Evolutionary conservation across 768 basidiomycete species (phyloP).

Genomic region (Glaciozyma martinii): DNA sequence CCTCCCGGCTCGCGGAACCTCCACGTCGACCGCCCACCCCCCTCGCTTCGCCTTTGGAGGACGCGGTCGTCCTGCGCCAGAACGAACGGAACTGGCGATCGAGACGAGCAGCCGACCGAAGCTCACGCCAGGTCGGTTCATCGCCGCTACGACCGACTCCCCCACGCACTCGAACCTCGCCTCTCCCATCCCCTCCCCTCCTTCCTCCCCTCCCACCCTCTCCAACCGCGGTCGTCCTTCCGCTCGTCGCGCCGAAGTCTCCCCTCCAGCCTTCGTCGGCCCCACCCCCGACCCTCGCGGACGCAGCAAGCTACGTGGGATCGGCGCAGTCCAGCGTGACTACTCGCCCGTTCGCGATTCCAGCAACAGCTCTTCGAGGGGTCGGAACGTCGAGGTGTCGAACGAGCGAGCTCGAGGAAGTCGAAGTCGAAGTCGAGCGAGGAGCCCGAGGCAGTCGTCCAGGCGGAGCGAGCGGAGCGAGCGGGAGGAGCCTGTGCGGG

Average conservation of each 20-base stretch:
- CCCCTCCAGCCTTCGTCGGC: background rate
- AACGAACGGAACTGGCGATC: background rate
- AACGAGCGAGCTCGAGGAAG: background rate
- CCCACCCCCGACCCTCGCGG: conserved; percentile 6
- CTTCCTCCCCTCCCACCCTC: conserved; percentile 17
- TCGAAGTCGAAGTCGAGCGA: background rate
- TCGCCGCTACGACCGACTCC: conserved; percentile 13
- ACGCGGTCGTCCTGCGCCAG: no score
- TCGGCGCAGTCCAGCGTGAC: conserved; percentile 9
- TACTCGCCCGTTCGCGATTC: conserved; percentile 1
- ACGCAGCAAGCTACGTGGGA: conserved; percentile 4
- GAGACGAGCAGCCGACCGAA: background rate
- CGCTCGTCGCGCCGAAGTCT: background rate
- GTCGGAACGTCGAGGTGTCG: background rate
- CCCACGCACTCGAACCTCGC: conserved; percentile 3
- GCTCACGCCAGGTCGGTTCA: conserved; percentile 23
- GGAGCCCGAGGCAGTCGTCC: background rate
- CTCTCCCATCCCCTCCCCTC: conserved; percentile 22
- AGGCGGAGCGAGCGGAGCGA: no score
- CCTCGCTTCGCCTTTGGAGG: background rate
- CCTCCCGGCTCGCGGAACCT: background rate
- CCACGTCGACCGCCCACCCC: background rate
- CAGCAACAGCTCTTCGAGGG: background rate
- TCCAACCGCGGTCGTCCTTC: conserved; percentile 14
- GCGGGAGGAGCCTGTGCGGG: background rate